Conservation (phyloP, 768 basidiomycete genomes). For the Leccinellum albellum region DNA sequence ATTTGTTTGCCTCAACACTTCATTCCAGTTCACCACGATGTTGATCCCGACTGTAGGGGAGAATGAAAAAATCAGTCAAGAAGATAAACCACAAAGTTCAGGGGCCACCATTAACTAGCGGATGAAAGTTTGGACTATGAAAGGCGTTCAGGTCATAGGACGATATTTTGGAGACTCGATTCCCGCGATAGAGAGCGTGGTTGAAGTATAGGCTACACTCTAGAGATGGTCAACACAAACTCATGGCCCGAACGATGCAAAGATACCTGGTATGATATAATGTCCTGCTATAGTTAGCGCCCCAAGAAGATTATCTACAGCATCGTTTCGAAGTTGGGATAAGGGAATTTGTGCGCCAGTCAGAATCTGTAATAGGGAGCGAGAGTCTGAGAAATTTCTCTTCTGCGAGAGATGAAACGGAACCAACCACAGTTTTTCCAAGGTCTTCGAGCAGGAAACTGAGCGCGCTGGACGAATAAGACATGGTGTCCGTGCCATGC, state of each 20-base stretch:
- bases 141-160: slow-evolving; percentile 84
- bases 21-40: slow-evolving; percentile 84
- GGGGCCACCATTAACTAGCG: slow-evolving; percentile 68
- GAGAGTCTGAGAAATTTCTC: not conserved
- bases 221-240: slow-evolving; percentile 25
- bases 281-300: slow-evolving; percentile 87
- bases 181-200: slow-evolving; percentile 82
- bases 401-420: not conserved
- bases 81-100: not conserved
- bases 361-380: slow-evolving; percentile 54
- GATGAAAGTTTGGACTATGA: slow-evolving; percentile 77
- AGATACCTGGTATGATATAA: slow-evolving; percentile 82
- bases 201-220: slow-evolving; percentile 90
- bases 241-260: not conserved
- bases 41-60: slow-evolving; percentile 77
- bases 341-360: slow-evolving; percentile 94
- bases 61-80: slow-evolving; percentile 1
- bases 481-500: slow-evolving; percentile 92
- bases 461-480: slow-evolving; percentile 82
- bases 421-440: slow-evolving; percentile 79
- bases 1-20: slow-evolving; percentile 79
- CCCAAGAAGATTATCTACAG: slow-evolving; percentile 88
- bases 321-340: slow-evolving; percentile 89
- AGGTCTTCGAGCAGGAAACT: slow-evolving; percentile 91
- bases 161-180: slow-evolving; percentile 77